These are phyloP conservation scores for Ampelocalamus luodianensis DNA, from an alignment of 176 grass and related monocot genomes.

Conservation along the genomic window DNA sequence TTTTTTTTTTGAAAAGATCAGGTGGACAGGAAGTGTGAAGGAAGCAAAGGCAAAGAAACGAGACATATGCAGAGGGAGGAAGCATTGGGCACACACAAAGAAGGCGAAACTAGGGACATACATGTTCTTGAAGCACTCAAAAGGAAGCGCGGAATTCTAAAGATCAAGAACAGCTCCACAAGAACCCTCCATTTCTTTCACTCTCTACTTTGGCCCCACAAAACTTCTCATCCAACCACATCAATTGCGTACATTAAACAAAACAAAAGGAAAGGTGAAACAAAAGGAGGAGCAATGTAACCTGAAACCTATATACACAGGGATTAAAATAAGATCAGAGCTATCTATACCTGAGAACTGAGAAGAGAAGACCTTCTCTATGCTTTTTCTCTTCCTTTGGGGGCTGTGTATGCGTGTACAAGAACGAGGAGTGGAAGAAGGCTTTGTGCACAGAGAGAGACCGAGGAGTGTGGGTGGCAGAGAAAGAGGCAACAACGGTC, in stretches of 20 bases:
- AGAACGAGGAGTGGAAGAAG: constrained; percentile 35
- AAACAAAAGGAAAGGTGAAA: constrained; percentile 36
- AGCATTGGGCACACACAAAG: not conserved
- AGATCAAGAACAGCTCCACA: constrained; percentile 40
- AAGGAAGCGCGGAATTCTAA: constrained; percentile 42
- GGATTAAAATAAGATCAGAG: constrained; percentile 50
- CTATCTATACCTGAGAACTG: constrained; percentile 47
- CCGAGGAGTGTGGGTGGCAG: constrained; percentile 19
- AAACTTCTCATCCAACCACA: constrained; percentile 36
- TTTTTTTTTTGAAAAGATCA: not conserved
- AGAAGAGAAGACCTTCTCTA: constrained; percentile 24
- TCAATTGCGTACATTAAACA: constrained; percentile 54
- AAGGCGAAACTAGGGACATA: not conserved
- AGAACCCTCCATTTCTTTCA: constrained; percentile 34
- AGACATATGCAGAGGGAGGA: not conserved
- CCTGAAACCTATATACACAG: not conserved
- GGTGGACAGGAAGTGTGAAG: constrained; percentile 43
- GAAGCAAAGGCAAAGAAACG: constrained; percentile 46
- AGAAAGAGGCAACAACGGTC: constrained; percentile 63
- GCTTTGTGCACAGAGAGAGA: constrained; percentile 29
- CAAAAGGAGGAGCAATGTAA: not conserved
- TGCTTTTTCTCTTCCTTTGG: not conserved
- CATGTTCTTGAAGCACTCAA: constrained; percentile 55
- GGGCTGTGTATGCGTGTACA: constrained; percentile 23
- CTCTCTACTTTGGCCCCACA: constrained; percentile 49